phyloP scores from a whole-genome alignment of 768 basidiomycete genomes.

The Peribolospora kevripleyi region DNA sequence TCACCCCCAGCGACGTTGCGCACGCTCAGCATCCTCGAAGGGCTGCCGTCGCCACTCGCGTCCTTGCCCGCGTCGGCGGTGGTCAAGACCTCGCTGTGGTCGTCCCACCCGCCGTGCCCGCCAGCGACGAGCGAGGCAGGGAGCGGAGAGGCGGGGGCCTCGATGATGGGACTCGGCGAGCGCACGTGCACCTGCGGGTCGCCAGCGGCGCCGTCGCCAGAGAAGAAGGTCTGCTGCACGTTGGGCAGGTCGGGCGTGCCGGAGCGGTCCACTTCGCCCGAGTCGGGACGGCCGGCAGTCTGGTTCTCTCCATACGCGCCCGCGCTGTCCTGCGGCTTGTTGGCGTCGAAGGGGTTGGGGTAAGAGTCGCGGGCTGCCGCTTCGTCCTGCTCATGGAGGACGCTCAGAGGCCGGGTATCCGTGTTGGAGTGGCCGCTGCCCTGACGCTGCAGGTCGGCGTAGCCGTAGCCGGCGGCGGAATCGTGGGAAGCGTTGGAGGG shows the following conservation, averaged over 20 bases:
- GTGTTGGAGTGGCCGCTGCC: neutral
- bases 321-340: too few species aligned
- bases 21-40: too few species aligned
- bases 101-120: too few species aligned
- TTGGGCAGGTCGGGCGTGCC: slow-evolving; percentile 12
- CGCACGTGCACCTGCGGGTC: neutral
- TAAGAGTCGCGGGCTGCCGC: neutral
- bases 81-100: too few species aligned
- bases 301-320: too few species aligned
- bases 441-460: neutral
- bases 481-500: neutral
- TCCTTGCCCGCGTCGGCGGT: too few species aligned
- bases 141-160: too few species aligned
- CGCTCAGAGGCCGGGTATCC: neutral
- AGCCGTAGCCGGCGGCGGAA: neutral
- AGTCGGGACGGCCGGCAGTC: too few species aligned
- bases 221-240: slow-evolving; percentile 13
- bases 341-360: too few species aligned
- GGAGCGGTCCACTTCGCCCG: slow-evolving; percentile 3
- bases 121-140: too few species aligned
- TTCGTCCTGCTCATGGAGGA: slow-evolving; percentile 2
- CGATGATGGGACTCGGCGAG: neutral
- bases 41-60: too few species aligned
- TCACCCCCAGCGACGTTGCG: too few species aligned
- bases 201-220: neutral